Conservation (phyloP, 2,329 filamentous ascomycete species). For the Colletotrichum orchidophilum region DNA sequence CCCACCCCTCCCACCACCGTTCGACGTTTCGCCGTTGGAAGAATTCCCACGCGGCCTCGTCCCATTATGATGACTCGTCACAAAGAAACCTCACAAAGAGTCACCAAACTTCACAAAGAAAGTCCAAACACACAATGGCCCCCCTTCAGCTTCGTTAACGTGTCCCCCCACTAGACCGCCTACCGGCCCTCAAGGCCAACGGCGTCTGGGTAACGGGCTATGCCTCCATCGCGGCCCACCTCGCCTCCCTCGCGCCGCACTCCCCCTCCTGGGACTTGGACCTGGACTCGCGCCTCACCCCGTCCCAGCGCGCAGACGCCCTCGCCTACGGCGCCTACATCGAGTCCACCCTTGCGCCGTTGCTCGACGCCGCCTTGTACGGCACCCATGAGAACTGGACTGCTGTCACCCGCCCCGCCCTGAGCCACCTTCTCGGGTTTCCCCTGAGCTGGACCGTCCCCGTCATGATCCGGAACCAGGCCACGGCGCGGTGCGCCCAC, state of each 20-base stretch:
- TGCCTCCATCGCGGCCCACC: slow-evolving; percentile 66
- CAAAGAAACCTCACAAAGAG: slow-evolving; percentile 33
- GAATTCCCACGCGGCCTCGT: slow-evolving; percentile 15
- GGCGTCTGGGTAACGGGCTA: slow-evolving; percentile 69
- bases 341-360: slow-evolving; percentile 75
- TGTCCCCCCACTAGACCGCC: slow-evolving; percentile 51
- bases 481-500: slow-evolving; percentile 75
- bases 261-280: slow-evolving; percentile 36
- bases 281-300: slow-evolving; percentile 51
- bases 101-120: slow-evolving; percentile 9
- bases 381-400: slow-evolving; percentile 91
- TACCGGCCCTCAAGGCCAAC: slow-evolving; percentile 64
- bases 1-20: neutral
- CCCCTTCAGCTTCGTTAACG: neutral
- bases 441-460: slow-evolving; percentile 90
- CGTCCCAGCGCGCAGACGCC: slow-evolving; percentile 55
- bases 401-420: slow-evolving; percentile 79
- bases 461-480: slow-evolving; percentile 74
- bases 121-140: neutral
- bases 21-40: slow-evolving; percentile 37
- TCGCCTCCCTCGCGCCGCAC: slow-evolving; percentile 51
- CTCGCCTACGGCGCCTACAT: slow-evolving; percentile 74
- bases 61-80: neutral
- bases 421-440: slow-evolving; percentile 82
- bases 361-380: slow-evolving; percentile 89